These are phyloP conservation scores for Drechslerella dactyloides DNA, from an alignment of 2,329 filamentous ascomycete species.

Conservation along the genomic window DNA sequence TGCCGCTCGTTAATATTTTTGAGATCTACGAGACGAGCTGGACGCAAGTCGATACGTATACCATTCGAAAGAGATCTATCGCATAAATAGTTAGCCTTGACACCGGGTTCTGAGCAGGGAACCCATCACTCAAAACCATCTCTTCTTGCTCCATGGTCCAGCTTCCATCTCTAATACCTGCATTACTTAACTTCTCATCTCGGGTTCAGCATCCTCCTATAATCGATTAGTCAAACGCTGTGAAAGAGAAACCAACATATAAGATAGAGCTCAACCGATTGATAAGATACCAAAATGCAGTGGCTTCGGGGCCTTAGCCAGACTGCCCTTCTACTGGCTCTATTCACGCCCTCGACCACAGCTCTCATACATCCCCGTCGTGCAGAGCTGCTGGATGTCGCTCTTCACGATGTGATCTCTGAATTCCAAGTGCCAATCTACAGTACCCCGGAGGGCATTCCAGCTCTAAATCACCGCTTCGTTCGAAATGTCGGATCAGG, in stretches of 20 bases:
- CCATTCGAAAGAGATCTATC: no score
- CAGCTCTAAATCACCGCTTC: neutral
- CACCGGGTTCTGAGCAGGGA: no score
- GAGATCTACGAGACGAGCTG: no score
- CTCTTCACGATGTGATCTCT: conserved; percentile 18
- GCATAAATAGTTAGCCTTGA: no score
- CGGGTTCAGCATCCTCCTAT: neutral
- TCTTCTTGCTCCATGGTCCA: no score
- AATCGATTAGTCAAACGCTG: neutral
- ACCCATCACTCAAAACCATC: no score
- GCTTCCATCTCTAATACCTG: no score
- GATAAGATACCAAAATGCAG: conserved; percentile 17
- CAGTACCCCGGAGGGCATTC: neutral
- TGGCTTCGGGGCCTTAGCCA: neutral
- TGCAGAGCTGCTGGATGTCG: conserved; percentile 7
- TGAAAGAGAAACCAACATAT: no score
- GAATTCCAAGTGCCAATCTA: conserved; percentile 24
- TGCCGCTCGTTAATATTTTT: no score
- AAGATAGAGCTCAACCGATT: neutral
- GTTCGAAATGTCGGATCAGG: neutral
- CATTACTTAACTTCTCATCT: no score
- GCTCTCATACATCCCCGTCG: conserved; percentile 23
- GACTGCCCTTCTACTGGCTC: conserved; percentile 12
- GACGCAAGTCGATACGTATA: no score
- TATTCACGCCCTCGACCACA: neutral